These are phyloP conservation scores for Diaporthe citri DNA, from an alignment of 2,329 filamentous ascomycete species.

Conservation along the genomic window DNA sequence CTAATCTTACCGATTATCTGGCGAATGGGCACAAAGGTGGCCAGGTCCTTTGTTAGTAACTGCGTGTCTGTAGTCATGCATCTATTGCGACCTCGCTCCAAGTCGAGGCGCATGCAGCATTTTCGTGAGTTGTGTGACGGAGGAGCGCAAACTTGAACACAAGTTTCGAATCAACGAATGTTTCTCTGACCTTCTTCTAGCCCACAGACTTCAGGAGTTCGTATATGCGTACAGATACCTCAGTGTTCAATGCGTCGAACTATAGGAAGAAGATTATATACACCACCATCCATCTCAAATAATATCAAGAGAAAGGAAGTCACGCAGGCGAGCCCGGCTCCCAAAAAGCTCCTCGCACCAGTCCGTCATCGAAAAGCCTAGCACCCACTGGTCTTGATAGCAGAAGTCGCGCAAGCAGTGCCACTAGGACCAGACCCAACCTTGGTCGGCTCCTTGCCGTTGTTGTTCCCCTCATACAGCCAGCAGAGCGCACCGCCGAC, in stretches of 20 bases:
- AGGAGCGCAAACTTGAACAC: neutral
- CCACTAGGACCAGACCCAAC: conserved; percentile 43
- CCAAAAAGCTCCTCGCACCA: neutral
- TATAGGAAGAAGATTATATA: neutral
- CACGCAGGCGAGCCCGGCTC: too few relatives aligned
- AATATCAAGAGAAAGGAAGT: neutral
- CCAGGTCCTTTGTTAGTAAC: neutral
- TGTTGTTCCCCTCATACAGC: conserved; percentile 42
- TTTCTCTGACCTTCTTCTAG: neutral
- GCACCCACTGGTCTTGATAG: conserved; percentile 45
- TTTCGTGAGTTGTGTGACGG: neutral
- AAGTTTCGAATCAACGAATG: neutral
- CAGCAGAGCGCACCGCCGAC: conserved; percentile 36
- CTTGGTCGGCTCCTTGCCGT: conserved; percentile 45
- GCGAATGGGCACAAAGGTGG: too few relatives aligned
- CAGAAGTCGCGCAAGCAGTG: conserved; percentile 40
- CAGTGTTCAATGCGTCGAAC: neutral
- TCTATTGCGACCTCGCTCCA: neutral
- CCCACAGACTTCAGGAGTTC: neutral
- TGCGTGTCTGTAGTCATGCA: neutral
- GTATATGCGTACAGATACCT: neutral
- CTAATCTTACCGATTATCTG: neutral
- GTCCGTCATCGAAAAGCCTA: conserved; percentile 3
- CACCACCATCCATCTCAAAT: neutral
- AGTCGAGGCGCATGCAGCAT: neutral